A percentile compares a stretch with the other conserved stretches of the same genome.
phyloP scores from a whole-genome alignment of 1,139 yeast species.

The Magnusiomyces suaveolens region DNA sequence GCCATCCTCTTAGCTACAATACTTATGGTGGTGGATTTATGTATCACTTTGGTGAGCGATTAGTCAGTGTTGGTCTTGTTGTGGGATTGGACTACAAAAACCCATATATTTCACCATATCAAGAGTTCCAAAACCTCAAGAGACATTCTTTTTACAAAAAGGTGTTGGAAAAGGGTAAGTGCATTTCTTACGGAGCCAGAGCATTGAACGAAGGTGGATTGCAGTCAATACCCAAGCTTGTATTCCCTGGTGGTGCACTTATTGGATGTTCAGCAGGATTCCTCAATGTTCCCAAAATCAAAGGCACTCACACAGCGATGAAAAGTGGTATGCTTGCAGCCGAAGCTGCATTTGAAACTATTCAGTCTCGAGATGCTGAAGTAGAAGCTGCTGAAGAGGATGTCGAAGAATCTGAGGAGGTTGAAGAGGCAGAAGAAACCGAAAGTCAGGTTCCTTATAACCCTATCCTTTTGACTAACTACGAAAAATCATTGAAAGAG shows the following conservation, averaged over 20 bases:
- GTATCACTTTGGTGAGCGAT: slow-evolving; percentile 90
- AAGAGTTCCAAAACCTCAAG: slow-evolving; percentile 91
- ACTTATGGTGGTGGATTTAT: slow-evolving; percentile 95
- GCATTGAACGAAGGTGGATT: slow-evolving; percentile 94
- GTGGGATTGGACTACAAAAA: slow-evolving; percentile 87
- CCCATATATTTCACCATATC: slow-evolving; percentile 90
- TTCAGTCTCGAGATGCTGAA: no score
- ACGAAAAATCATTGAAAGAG: slow-evolving; percentile 52
- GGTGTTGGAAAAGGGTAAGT: slow-evolving; percentile 77
- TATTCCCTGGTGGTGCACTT: slow-evolving; percentile 91
- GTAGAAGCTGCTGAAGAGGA: no score
- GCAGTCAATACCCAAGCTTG: slow-evolving; percentile 79
- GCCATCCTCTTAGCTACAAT: slow-evolving; percentile 66
- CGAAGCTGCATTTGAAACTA: slow-evolving; percentile 57
- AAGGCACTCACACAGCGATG: slow-evolving; percentile 97
- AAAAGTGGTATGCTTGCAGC: slow-evolving; percentile 94
- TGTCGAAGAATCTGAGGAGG: slow-evolving; percentile 32
- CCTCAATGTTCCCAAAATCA: slow-evolving; percentile 91
- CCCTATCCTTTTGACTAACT: slow-evolving; percentile 42
- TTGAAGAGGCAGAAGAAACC: slow-evolving; percentile 17
- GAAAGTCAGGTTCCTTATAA: slow-evolving; percentile 28
- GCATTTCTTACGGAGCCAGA: slow-evolving; percentile 89
- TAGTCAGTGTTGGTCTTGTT: slow-evolving; percentile 83
- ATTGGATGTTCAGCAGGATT: slow-evolving; percentile 96
- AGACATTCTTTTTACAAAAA: slow-evolving; percentile 77